A percentile compares a stretch with the other conserved stretches of the same genome.
phyloP scores from a whole-genome alignment of 208 protist species.

The Leptomonas pyrrhocoris region DNA sequence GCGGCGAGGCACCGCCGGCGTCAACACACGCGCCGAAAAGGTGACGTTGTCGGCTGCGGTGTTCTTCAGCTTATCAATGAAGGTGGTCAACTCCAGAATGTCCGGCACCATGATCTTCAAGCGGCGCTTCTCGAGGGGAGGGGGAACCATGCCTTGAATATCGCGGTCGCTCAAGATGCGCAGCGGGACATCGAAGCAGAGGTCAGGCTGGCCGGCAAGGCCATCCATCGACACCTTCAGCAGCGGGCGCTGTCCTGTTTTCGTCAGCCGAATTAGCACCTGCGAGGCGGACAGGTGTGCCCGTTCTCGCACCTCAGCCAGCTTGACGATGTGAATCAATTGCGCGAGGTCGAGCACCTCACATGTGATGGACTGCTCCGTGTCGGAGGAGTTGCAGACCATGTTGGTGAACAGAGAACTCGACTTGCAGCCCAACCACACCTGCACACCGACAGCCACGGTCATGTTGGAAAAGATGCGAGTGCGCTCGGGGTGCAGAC shows the following conservation, averaged over 20 bases:
- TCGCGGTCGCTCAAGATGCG: conserved; percentile 67
- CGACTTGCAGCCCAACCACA: conserved; percentile 75
- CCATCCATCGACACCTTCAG: conserved; percentile 47
- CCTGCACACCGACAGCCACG: conserved; percentile 64
- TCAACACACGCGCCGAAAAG: conserved; percentile 41
- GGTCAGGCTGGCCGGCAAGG: conserved; percentile 42
- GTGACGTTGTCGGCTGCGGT: conserved; percentile 68
- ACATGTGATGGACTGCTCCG: conserved; percentile 76
- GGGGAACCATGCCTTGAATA: conserved; percentile 52
- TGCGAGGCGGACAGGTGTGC: conserved; percentile 25
- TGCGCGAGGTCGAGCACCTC: conserved; percentile 71
- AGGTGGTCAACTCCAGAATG: conserved; percentile 69
- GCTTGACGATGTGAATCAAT: conserved; percentile 68
- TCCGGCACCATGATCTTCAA: conserved; percentile 63
- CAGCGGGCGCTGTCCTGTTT: conserved; percentile 31
- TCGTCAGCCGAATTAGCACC: conserved; percentile 64
- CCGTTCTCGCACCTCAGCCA: conserved; percentile 54
- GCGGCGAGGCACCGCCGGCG: not conserved
- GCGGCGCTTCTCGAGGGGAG: conserved; percentile 48
- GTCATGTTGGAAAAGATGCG: conserved; percentile 74
- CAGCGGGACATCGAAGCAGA: conserved; percentile 82
- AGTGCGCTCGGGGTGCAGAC: conserved; percentile 57
- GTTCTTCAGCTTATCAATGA: conserved; percentile 74
- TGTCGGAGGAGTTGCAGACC: conserved; percentile 63
- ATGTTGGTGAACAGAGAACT: conserved; percentile 73